A percentile compares a stretch with the other conserved stretches of the same genome.
These are phyloP conservation scores for Xylaria digitata DNA, from an alignment of 2,329 filamentous ascomycete genomes.

Conservation along the genomic window DNA sequence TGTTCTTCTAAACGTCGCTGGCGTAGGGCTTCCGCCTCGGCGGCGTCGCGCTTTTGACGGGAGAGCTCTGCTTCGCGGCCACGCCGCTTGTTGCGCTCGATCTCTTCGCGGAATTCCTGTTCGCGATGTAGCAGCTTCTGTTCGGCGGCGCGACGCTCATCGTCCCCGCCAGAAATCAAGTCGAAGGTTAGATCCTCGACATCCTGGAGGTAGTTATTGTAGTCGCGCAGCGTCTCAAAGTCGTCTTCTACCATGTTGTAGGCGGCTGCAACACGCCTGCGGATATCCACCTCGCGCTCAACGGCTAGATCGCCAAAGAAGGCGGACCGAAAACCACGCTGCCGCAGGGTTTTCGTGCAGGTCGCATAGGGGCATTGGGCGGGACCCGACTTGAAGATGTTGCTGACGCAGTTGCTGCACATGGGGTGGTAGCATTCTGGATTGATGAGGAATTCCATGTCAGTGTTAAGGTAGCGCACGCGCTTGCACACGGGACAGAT, in stretches of 20 bases:
- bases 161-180: slow-evolving; percentile 77
- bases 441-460: slow-evolving; percentile 96
- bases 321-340: slow-evolving; percentile 84
- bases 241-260: slow-evolving; percentile 93
- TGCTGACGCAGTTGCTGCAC: slow-evolving; percentile 95
- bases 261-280: slow-evolving; percentile 79
- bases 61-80: slow-evolving; percentile 67
- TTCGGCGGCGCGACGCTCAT: slow-evolving; percentile 65
- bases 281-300: slow-evolving; percentile 93
- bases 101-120: slow-evolving; percentile 75
- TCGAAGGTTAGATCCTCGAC: slow-evolving; percentile 93
- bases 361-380: slow-evolving; percentile 91
- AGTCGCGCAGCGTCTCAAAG: slow-evolving; percentile 84
- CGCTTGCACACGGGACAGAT: slow-evolving; percentile 98
- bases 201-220: slow-evolving; percentile 94
- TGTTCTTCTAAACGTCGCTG: slow-evolving; percentile 71
- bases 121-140: slow-evolving; percentile 70
- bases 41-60: slow-evolving; percentile 65
- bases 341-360: slow-evolving; percentile 87
- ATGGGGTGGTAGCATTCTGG: slow-evolving; percentile 99
- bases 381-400: slow-evolving; percentile 91
- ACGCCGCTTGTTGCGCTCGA: slow-evolving; percentile 69
- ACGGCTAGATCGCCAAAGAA: slow-evolving; percentile 90
- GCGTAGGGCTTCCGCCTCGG: slow-evolving; percentile 74
- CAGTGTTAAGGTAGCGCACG: slow-evolving; percentile 91